Conservation (phyloP, 352 stramenopile genomes). For the Phytopythium sindhum region DNA sequence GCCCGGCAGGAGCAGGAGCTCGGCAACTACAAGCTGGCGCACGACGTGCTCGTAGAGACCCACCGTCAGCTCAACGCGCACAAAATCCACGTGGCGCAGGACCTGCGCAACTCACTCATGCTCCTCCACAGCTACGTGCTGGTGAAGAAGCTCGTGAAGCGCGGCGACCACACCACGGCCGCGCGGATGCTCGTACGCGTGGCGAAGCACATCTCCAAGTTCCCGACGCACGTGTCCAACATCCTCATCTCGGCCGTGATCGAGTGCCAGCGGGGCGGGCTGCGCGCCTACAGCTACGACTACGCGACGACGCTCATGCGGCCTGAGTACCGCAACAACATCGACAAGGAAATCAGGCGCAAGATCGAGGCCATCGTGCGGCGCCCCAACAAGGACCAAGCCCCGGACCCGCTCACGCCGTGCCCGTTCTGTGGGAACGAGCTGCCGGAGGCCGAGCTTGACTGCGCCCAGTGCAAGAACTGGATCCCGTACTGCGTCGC, state of each 20-base stretch:
- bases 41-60: conserved; percentile 91
- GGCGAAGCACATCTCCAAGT: conserved; percentile 90
- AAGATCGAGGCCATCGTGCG: conserved; percentile 95
- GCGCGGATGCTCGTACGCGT: conserved; percentile 90
- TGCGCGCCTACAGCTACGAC: conserved; percentile 90
- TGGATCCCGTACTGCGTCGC: conserved; percentile 92
- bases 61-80: conserved; percentile 84
- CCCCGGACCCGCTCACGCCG: conserved; percentile 54
- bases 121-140: conserved; percentile 94
- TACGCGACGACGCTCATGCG: conserved; percentile 91
- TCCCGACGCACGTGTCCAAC: conserved; percentile 87
- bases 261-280: conserved; percentile 90
- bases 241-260: conserved; percentile 94
- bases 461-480: conserved; percentile 91
- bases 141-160: conserved; percentile 91
- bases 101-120: conserved; percentile 82
- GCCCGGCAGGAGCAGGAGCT: conserved; percentile 91
- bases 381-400: conserved; percentile 87
- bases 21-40: conserved; percentile 91
- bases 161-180: conserved; percentile 80
- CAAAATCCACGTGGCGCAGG: conserved; percentile 85
- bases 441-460: conserved; percentile 83
- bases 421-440: conserved; percentile 84
- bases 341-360: conserved; percentile 88
- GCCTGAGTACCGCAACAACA: conserved; percentile 84